phyloP scores from a whole-genome alignment of 2,329 filamentous ascomycete genomes.

The Colletotrichum liaoningense region DNA sequence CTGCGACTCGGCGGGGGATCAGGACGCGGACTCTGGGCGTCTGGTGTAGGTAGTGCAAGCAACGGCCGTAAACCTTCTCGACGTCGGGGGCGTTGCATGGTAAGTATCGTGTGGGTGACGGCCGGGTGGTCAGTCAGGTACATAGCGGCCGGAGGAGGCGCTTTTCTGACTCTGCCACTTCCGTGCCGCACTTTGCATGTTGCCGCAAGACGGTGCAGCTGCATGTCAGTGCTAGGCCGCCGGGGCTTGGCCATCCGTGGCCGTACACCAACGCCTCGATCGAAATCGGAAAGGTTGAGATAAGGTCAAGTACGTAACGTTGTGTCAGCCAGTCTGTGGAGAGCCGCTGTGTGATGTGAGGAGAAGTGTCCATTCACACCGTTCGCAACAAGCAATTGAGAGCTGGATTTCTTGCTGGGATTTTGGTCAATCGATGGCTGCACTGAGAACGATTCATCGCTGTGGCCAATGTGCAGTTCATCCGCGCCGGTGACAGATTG shows the following conservation, averaged over 20 bases:
- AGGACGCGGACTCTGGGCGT: neutral
- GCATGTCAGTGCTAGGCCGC: conserved; percentile 2
- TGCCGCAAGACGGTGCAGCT: neutral
- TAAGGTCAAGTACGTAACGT: conserved; percentile 2
- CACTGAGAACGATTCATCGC: neutral
- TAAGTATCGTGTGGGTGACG: neutral
- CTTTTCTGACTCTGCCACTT: conserved; percentile 4
- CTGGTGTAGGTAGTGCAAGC: neutral
- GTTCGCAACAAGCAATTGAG: neutral
- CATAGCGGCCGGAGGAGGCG: neutral
- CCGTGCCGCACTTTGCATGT: conserved; percentile 16
- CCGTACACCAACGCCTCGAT: neutral
- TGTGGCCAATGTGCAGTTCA: neutral
- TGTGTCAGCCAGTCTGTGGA: neutral
- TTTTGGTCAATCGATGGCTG: neutral
- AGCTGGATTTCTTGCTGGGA: neutral
- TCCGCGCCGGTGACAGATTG: neutral
- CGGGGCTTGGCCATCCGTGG: conserved; percentile 2
- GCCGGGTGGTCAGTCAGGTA: neutral
- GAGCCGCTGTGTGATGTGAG: neutral
- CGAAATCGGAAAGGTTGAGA: neutral
- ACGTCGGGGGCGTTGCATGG: neutral
- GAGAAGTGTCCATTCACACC: neutral
- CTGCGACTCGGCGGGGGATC: neutral
- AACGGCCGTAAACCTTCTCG: conserved; percentile 11